Evolutionary conservation across 129 eudicot species (phyloP).

Genomic region (Oenanthe sinensis): DNA sequence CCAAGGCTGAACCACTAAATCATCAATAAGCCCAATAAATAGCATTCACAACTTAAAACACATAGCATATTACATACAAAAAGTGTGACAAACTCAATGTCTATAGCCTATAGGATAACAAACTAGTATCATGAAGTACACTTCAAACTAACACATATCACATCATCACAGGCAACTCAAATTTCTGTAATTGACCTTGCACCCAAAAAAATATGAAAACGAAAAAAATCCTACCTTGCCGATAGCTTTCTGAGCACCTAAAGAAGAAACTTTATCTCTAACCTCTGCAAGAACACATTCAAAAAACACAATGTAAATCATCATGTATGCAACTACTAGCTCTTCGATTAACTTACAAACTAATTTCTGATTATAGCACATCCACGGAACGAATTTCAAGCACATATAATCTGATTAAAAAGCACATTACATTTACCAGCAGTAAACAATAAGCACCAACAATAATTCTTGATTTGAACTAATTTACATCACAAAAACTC

Average conservation of each 20-base stretch:
- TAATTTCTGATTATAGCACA: not conserved
- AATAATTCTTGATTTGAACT: not conserved
- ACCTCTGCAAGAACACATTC: constrained; percentile 42
- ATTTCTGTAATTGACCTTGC: not conserved
- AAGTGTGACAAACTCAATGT: not conserved
- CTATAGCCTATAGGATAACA: not conserved
- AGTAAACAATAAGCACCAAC: not conserved
- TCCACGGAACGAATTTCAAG: not conserved
- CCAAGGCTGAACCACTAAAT: not conserved
- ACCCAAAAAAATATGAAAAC: not conserved
- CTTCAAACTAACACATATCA: not conserved
- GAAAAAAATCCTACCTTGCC: constrained; percentile 35
- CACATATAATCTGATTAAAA: not conserved
- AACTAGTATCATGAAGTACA: not conserved
- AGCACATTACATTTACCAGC: not conserved
- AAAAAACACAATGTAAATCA: not conserved
- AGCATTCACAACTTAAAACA: not conserved
- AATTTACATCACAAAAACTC: not conserved
- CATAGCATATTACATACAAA: not conserved
- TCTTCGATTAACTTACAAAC: not conserved
- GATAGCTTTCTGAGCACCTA: constrained; percentile 59
- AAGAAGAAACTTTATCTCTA: constrained; percentile 42
- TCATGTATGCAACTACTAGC: not conserved
- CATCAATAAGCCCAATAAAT: not conserved
- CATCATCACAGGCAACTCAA: not conserved